Evolutionary conservation across 2,329 filamentous ascomycete genomes (phyloP).

Genomic region (Magnaporthiopsis incrustans): DNA sequence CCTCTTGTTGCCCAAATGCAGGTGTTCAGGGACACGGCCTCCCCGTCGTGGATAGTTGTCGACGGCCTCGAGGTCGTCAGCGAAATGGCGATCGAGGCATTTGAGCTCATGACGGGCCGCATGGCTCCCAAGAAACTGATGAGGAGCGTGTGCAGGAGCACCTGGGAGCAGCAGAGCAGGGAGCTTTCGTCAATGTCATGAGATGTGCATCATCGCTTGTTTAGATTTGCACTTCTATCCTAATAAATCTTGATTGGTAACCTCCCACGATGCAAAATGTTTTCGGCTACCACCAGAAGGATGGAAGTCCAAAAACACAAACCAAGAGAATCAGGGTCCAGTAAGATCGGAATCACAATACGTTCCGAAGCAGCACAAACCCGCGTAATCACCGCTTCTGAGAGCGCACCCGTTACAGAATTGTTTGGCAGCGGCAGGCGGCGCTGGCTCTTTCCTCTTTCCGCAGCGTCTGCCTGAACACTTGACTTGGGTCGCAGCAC

Average conservation of each 20-base stretch:
- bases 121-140: slow-evolving; percentile 62
- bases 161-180: slow-evolving; percentile 30
- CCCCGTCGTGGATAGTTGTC: slow-evolving; percentile 60
- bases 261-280: too few relatives aligned
- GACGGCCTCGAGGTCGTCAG: slow-evolving; percentile 65
- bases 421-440: not conserved
- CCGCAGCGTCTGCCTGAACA: not conserved
- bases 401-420: too few relatives aligned
- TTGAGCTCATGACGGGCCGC: slow-evolving; percentile 67
- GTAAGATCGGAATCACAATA: too few relatives aligned
- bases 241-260: too few relatives aligned
- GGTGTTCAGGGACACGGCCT: slow-evolving; percentile 34
- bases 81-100: slow-evolving; percentile 69
- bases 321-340: not conserved
- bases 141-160: slow-evolving; percentile 46
- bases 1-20: slow-evolving; percentile 61
- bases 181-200: slow-evolving; percentile 13
- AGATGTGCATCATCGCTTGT: not conserved
- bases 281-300: too few relatives aligned
- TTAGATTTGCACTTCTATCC: not conserved
- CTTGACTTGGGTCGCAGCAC: not conserved
- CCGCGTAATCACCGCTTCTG: too few relatives aligned
- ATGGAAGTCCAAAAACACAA: too few relatives aligned
- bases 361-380: too few relatives aligned
- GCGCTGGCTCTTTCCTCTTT: not conserved